Percentiles rank a stretch among this genome's conserved stretches.
Evolutionary conservation across 2,329 filamentous ascomycete genomes (phyloP).

Genomic region (Fusarium cyanostomum): DNA sequence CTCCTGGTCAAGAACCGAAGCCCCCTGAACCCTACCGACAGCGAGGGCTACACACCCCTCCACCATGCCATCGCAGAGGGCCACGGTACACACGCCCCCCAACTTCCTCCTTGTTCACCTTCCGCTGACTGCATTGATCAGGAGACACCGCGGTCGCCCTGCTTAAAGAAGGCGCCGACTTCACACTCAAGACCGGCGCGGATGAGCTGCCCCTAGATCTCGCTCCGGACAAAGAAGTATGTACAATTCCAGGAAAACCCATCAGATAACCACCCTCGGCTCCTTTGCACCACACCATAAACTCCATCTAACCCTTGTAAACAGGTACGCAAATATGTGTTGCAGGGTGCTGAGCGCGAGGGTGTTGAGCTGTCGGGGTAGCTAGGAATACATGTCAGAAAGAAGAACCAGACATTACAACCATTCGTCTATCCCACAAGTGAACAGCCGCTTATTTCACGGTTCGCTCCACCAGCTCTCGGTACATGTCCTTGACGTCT

Average conservation of each 20-base stretch:
- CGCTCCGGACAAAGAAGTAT: constrained; percentile 85
- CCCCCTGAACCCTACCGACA: constrained; percentile 84
- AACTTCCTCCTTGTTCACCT: neutral
- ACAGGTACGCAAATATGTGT: constrained; percentile 79
- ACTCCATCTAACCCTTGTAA: constrained; percentile 35
- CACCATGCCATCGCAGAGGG: constrained; percentile 87
- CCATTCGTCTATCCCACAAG: constrained; percentile 9
- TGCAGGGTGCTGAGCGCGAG: constrained; percentile 82
- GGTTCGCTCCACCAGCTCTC: constrained; percentile 87
- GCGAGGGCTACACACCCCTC: constrained; percentile 84
- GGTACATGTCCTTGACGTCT: constrained; percentile 96
- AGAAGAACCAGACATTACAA: constrained; percentile 18
- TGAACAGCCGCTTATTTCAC: constrained; percentile 63
- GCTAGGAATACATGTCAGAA: constrained; percentile 35
- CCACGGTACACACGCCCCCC: constrained; percentile 60
- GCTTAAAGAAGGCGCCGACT: constrained; percentile 85
- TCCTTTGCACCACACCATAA: constrained; percentile 6
- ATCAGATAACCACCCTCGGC: neutral
- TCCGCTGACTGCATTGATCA: constrained; percentile 38
- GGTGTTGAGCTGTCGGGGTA: constrained; percentile 70
- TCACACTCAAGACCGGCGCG: constrained; percentile 77
- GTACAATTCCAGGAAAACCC: constrained; percentile 39
- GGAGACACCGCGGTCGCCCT: constrained; percentile 85
- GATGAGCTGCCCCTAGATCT: constrained; percentile 80
- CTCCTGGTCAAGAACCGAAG: constrained; percentile 80